Conservation (phyloP, 352 stramenopile genomes). For the Chrysophaeum taylorii region DNA sequence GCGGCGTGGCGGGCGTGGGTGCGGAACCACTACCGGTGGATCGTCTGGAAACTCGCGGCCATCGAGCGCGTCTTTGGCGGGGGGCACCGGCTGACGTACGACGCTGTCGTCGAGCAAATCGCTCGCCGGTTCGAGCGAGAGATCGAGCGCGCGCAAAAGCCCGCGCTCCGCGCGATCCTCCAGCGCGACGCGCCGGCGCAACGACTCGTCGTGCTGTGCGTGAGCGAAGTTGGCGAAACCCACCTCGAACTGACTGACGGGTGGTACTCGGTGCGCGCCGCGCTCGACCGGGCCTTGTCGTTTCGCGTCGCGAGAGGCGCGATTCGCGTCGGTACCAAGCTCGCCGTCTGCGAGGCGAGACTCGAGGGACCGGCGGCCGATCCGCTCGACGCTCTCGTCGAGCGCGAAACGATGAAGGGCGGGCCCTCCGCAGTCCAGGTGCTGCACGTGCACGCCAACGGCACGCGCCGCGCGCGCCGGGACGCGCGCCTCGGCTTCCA, state of each 20-base stretch:
- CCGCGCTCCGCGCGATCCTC: slow-evolving; percentile 53
- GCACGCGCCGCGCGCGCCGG: slow-evolving; percentile 49
- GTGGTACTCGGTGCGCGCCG: slow-evolving; percentile 56
- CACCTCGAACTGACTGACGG: slow-evolving; percentile 56
- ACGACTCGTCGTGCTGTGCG: slow-evolving; percentile 50
- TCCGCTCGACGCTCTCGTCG: slow-evolving; percentile 42
- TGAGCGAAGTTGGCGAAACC: slow-evolving; percentile 29
- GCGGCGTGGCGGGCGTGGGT: slow-evolving; percentile 44
- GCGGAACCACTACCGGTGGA: slow-evolving; percentile 54
- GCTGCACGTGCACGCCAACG: slow-evolving; percentile 47
- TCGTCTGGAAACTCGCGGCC: slow-evolving; percentile 61
- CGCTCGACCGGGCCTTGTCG: slow-evolving; percentile 43
- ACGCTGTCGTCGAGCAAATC: slow-evolving; percentile 45
- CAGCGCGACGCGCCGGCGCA: slow-evolving; percentile 52
- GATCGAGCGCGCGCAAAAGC: slow-evolving; percentile 36
- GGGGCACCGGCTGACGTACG: slow-evolving; percentile 42
- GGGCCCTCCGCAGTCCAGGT: no score
- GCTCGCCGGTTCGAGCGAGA: slow-evolving; percentile 50
- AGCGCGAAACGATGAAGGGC: slow-evolving; percentile 16
- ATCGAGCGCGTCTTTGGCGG: slow-evolving; percentile 53
- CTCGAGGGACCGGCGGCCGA: slow-evolving; percentile 51
- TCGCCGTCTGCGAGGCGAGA: slow-evolving; percentile 45
- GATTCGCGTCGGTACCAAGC: slow-evolving; percentile 53
- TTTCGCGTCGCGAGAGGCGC: slow-evolving; percentile 35
- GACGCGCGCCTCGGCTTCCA: slow-evolving; percentile 57